Percentiles rank a stretch among this genome's conserved stretches.
Conservation (phyloP, 2,329 filamentous ascomycete genomes). For the Beauveria rudraprayagi region DNA sequence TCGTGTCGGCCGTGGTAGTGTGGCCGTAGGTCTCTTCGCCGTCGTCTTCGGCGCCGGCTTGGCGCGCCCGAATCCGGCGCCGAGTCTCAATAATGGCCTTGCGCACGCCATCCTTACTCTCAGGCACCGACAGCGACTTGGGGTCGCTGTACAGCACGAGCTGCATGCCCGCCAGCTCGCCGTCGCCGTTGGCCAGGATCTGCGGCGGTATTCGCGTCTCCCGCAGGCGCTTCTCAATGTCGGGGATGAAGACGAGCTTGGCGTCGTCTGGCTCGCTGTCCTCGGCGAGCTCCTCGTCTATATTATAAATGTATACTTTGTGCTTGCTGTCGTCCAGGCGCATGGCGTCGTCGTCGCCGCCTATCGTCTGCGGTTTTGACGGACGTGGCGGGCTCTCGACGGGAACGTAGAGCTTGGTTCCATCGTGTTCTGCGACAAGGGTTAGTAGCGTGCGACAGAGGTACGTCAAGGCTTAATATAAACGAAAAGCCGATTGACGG, state of each 20-base stretch:
- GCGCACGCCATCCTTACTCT: slow-evolving; percentile 68
- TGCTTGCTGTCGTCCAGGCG: slow-evolving; percentile 78
- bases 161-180: slow-evolving; percentile 55
- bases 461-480: too few relatives aligned
- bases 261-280: slow-evolving; percentile 37
- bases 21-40: slow-evolving; percentile 21
- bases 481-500: neutral
- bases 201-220: slow-evolving; percentile 61
- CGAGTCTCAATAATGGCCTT: slow-evolving; percentile 78
- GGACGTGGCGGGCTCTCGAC: slow-evolving; percentile 39
- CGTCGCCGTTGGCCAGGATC: slow-evolving; percentile 50
- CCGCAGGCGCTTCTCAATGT: slow-evolving; percentile 74
- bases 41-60: slow-evolving; percentile 26
- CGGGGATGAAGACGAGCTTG: slow-evolving; percentile 69
- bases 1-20: neutral
- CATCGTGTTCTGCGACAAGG: slow-evolving; percentile 46
- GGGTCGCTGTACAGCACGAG: slow-evolving; percentile 81
- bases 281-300: slow-evolving; percentile 75
- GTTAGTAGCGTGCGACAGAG: neutral
- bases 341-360: slow-evolving; percentile 56
- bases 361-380: slow-evolving; percentile 2
- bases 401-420: slow-evolving; percentile 57
- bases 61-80: slow-evolving; percentile 54
- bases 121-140: slow-evolving; percentile 64
- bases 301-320: slow-evolving; percentile 82